phyloP scores from a whole-genome alignment of 345 rosid genomes.

The Nasturtium officinale region DNA sequence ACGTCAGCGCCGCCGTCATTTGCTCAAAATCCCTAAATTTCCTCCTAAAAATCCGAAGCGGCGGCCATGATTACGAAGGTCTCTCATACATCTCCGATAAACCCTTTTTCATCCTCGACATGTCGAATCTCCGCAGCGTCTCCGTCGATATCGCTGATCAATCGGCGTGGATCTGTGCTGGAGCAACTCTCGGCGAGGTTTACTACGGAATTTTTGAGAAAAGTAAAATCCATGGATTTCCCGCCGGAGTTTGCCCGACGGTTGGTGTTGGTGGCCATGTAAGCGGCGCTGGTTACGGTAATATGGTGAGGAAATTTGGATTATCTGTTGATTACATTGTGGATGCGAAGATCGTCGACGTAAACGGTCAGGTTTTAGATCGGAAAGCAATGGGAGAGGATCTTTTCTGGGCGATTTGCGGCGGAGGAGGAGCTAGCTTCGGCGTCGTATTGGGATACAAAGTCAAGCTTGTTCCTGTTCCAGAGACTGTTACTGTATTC shows the following conservation, averaged over 20 bases:
- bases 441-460: slow-evolving; percentile 52
- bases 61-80: slow-evolving; percentile 61
- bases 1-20: slow-evolving; percentile 55
- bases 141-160: slow-evolving; percentile 30
- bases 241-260: slow-evolving; percentile 63
- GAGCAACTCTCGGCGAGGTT: slow-evolving; percentile 61
- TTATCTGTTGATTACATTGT: slow-evolving; percentile 52
- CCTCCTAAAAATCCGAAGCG: slow-evolving; percentile 57
- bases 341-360: slow-evolving; percentile 64
- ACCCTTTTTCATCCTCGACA: slow-evolving; percentile 59
- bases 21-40: slow-evolving; percentile 50
- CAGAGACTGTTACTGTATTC: slow-evolving; percentile 53
- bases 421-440: slow-evolving; percentile 62
- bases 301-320: slow-evolving; percentile 55
- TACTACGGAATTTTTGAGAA: slow-evolving; percentile 49
- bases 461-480: slow-evolving; percentile 55
- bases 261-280: slow-evolving; percentile 69
- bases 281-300: slow-evolving; percentile 64
- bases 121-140: slow-evolving; percentile 51
- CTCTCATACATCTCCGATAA: slow-evolving; percentile 51
- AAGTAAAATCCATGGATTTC: slow-evolving; percentile 51
- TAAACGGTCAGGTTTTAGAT: slow-evolving; percentile 46
- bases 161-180: slow-evolving; percentile 58
- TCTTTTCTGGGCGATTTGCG: slow-evolving; percentile 63
- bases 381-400: slow-evolving; percentile 61